A percentile compares a stretch with the other conserved stretches of the same genome.
phyloP scores from a whole-genome alignment of 2,329 filamentous ascomycete genomes.

The Didymella exigua region DNA sequence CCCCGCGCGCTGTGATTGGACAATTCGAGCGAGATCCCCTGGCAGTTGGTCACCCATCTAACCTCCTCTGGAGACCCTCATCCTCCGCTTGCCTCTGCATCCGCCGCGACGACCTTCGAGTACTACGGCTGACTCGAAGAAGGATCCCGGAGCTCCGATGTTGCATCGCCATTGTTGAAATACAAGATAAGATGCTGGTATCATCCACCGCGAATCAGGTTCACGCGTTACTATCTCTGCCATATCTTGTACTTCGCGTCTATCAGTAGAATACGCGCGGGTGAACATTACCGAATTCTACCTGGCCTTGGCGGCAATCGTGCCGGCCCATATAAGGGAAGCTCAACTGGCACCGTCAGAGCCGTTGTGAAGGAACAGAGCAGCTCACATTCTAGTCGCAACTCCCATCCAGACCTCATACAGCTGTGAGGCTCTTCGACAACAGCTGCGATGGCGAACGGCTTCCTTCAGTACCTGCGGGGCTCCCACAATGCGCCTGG shows the following conservation, averaged over 20 bases:
- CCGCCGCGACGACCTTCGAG: slow-evolving; percentile 14
- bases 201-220: slow-evolving; percentile 19
- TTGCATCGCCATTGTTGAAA: neutral
- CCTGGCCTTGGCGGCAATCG: slow-evolving; percentile 4
- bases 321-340: slow-evolving; percentile 10
- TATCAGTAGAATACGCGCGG: slow-evolving; percentile 10
- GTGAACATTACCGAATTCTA: slow-evolving; percentile 15
- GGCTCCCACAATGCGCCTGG: slow-evolving; percentile 44
- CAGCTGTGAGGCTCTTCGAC: neutral
- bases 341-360: neutral
- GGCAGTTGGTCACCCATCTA: neutral
- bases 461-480: slow-evolving; percentile 42
- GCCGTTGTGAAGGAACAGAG: neutral
- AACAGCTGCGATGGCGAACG: slow-evolving; percentile 31
- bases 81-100: neutral
- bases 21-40: neutral
- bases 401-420: neutral
- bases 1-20: slow-evolving; percentile 20
- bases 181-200: slow-evolving; percentile 19
- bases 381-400: neutral
- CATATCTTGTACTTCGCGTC: slow-evolving; percentile 20
- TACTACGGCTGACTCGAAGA: slow-evolving; percentile 19
- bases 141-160: slow-evolving; percentile 6
- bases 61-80: neutral
- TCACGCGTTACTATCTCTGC: slow-evolving; percentile 15